These are phyloP conservation scores for Aspergillus niger DNA, from an alignment of 2,329 filamentous ascomycete genomes.

Conservation along the genomic window DNA sequence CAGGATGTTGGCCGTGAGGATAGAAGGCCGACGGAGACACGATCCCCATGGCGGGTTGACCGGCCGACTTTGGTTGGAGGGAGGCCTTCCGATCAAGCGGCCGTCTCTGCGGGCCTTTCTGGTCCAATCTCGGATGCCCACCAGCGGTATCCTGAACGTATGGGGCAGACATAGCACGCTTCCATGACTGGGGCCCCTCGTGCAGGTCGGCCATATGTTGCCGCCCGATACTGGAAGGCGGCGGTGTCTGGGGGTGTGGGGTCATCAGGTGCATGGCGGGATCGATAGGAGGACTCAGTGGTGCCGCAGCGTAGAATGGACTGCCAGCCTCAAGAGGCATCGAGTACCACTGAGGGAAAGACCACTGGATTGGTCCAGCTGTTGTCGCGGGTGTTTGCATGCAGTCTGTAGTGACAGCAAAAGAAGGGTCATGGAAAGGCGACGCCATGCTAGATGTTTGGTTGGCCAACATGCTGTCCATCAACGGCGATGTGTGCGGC, in stretches of 20 bases:
- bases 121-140: constrained; percentile 21
- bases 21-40: constrained; percentile 26
- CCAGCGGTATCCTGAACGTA: constrained; percentile 23
- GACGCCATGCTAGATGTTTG: constrained; percentile 29
- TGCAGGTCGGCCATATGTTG: constrained; percentile 24
- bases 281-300: constrained; percentile 28
- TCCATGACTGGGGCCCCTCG: constrained; percentile 31
- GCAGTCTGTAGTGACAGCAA: constrained; percentile 31
- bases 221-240: constrained; percentile 17
- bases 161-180: constrained; percentile 31
- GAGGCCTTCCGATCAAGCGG: constrained; percentile 22
- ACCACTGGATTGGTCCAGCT: constrained; percentile 26
- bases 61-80: constrained; percentile 19
- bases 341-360: constrained; percentile 33
- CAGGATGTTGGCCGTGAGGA: constrained; percentile 26
- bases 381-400: constrained; percentile 30
- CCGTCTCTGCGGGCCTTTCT: constrained; percentile 22
- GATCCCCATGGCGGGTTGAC: constrained; percentile 19
- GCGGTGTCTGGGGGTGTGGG: constrained; percentile 26
- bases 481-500: constrained; percentile 28
- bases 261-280: constrained; percentile 27
- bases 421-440: constrained; percentile 26
- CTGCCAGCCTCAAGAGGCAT: constrained; percentile 30
- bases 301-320: constrained; percentile 29
- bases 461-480: constrained; percentile 30